Evolutionary conservation across 1,139 yeast genomes (phyloP).

Genomic region (Sugiyamaella castrensis): DNA sequence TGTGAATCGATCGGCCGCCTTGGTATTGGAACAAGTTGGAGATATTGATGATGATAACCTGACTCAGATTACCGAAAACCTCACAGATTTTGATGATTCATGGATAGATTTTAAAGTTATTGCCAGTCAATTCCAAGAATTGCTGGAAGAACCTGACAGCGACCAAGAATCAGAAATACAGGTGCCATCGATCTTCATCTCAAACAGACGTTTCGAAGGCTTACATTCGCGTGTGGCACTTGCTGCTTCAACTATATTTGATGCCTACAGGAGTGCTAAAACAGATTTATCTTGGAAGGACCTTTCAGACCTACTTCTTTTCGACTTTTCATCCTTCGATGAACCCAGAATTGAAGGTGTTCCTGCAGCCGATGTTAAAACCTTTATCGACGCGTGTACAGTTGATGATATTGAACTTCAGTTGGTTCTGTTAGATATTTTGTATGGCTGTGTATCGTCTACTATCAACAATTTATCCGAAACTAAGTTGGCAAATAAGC

Average conservation of each 20-base stretch:
- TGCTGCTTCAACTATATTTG: constrained; percentile 23
- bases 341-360: constrained; percentile 12
- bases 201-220: constrained; percentile 14
- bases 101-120: constrained; percentile 31
- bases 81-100: constrained; percentile 20
- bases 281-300: constrained; percentile 24
- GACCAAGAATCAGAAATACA: neutral
- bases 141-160: constrained; percentile 12
- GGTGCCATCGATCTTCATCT: constrained; percentile 1
- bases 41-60: constrained; percentile 18
- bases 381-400: constrained; percentile 20
- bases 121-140: constrained; percentile 13
- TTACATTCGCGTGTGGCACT: constrained; percentile 18
- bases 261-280: constrained; percentile 24
- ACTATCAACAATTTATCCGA: constrained; percentile 17
- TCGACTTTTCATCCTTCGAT: constrained; percentile 32
- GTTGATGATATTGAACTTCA: constrained; percentile 28
- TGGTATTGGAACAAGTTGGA: constrained; percentile 14
- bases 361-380: constrained; percentile 17
- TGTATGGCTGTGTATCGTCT: constrained; percentile 31
- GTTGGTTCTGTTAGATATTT: constrained; percentile 30
- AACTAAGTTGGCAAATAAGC: constrained; percentile 14
- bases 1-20: constrained; percentile 5
- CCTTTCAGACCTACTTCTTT: constrained; percentile 28
- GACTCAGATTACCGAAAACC: constrained; percentile 16